A percentile compares a stretch with the other conserved stretches of the same genome.
Conservation (phyloP, 2,329 filamentous ascomycete species). For the Leptographium procerum region DNA sequence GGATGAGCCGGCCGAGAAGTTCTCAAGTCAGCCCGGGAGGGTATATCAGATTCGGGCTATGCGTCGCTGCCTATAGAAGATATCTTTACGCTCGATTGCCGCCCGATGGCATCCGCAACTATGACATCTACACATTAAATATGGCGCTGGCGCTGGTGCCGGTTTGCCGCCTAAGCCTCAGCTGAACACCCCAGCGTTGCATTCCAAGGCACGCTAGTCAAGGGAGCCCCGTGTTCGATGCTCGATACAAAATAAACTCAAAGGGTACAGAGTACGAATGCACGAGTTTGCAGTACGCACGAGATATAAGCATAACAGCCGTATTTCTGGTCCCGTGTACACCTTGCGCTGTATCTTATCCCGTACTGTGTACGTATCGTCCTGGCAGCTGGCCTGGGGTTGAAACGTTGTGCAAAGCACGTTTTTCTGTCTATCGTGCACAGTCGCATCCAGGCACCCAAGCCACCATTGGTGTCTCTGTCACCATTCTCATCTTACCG, state of each 20-base stretch:
- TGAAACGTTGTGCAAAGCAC: neutral
- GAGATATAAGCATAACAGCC: neutral
- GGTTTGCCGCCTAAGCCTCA: neutral
- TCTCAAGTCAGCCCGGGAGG: too few species aligned
- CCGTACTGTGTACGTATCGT: too few species aligned
- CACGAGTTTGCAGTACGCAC: too few species aligned
- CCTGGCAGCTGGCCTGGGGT: neutral
- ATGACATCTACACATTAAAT: neutral
- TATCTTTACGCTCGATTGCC: neutral
- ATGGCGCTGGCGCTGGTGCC: neutral
- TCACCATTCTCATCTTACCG: too few species aligned
- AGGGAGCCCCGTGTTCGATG: neutral
- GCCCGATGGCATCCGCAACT: neutral
- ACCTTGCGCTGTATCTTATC: neutral
- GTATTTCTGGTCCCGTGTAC: neutral
- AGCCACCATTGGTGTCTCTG: too few species aligned
- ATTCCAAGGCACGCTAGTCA: neutral
- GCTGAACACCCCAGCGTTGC: neutral
- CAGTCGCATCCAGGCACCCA: too few species aligned
- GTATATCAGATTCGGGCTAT: neutral
- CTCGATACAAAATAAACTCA: neutral
- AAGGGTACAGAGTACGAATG: too few species aligned
- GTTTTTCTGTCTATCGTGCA: neutral
- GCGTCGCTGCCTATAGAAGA: too few species aligned
- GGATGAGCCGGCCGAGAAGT: too few species aligned